Conservation (phyloP, 345 rosid species). For the Eucalyptus erythrocorys region DNA sequence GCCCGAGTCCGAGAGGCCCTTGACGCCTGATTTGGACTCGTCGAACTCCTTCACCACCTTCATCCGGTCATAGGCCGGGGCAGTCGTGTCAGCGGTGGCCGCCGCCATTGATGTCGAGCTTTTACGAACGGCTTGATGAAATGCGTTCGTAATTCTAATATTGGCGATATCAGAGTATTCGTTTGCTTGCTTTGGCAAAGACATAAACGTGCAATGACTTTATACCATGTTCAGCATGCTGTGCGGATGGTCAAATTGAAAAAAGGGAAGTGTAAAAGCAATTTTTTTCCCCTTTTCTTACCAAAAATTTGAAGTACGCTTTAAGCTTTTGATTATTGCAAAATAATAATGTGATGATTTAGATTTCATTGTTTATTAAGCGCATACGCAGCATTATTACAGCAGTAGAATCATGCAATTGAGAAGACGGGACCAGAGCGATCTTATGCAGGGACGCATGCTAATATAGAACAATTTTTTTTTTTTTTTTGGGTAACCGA, state of each 20-base stretch:
- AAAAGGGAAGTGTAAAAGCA: background rate
- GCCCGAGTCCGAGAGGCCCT: slow-evolving; percentile 13
- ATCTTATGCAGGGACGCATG: background rate
- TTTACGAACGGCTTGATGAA: background rate
- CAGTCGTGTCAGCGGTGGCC: background rate
- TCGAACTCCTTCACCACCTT: slow-evolving; percentile 11
- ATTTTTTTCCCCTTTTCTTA: background rate
- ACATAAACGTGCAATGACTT: background rate
- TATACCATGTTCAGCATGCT: background rate
- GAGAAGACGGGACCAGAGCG: background rate
- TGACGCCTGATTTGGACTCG: slow-evolving; percentile 12
- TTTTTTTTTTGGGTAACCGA: too few species aligned
- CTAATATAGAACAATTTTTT: too few species aligned
- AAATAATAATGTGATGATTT: too few species aligned
- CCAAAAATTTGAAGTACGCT: background rate
- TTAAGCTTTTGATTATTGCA: background rate
- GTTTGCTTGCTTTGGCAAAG: background rate
- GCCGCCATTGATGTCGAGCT: background rate
- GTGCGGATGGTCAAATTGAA: background rate
- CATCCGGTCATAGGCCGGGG: background rate
- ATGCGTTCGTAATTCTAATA: background rate
- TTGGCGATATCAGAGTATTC: background rate
- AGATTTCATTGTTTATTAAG: too few species aligned
- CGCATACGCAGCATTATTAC: background rate
- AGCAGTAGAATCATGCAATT: background rate